A percentile compares a stretch with the other conserved stretches of the same genome.
Conservation (phyloP, 2,329 filamentous ascomycete species). For the Neonectria neomacrospora region DNA sequence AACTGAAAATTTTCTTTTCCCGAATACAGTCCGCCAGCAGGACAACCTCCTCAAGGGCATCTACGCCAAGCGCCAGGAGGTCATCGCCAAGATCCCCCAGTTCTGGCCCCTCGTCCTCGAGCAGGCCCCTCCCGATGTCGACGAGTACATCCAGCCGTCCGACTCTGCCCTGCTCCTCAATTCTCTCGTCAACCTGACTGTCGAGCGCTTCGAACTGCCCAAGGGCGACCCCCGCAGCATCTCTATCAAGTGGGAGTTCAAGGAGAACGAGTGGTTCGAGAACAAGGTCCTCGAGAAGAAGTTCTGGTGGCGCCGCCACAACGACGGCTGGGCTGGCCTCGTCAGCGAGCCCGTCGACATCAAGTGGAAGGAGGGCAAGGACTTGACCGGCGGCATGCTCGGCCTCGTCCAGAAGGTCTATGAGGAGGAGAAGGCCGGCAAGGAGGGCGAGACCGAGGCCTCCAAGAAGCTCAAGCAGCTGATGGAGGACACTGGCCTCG, state of each 20-base stretch:
- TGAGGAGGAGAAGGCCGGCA: slow-evolving; percentile 64
- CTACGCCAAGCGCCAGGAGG: slow-evolving; percentile 78
- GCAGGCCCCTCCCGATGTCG: slow-evolving; percentile 85
- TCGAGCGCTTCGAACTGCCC: slow-evolving; percentile 84
- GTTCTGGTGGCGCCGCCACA: slow-evolving; percentile 83
- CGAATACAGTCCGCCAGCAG: slow-evolving; percentile 74
- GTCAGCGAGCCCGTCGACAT: slow-evolving; percentile 92
- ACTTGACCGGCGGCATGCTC: slow-evolving; percentile 84
- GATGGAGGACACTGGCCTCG: slow-evolving; percentile 70
- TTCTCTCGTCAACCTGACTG: slow-evolving; percentile 73
- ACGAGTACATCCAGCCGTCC: slow-evolving; percentile 85
- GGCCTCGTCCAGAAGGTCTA: slow-evolving; percentile 77
- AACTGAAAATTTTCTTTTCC: slow-evolving; percentile 5
- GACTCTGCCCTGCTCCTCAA: slow-evolving; percentile 80
- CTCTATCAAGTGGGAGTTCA: slow-evolving; percentile 81
- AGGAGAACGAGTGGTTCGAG: slow-evolving; percentile 83
- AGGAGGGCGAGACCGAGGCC: slow-evolving; percentile 57
- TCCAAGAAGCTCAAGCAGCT: slow-evolving; percentile 64
- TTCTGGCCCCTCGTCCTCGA: slow-evolving; percentile 98
- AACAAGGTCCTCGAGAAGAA: slow-evolving; percentile 86
- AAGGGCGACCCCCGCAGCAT: slow-evolving; percentile 84
- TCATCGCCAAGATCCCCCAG: slow-evolving; percentile 78
- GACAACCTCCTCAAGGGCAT: slow-evolving; percentile 74
- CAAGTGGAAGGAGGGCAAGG: slow-evolving; percentile 83
- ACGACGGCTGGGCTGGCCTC: slow-evolving; percentile 77